phyloP scores from a whole-genome alignment of 371 early-diverging fungal genomes.

The Rhizopus stolonifer region DNA sequence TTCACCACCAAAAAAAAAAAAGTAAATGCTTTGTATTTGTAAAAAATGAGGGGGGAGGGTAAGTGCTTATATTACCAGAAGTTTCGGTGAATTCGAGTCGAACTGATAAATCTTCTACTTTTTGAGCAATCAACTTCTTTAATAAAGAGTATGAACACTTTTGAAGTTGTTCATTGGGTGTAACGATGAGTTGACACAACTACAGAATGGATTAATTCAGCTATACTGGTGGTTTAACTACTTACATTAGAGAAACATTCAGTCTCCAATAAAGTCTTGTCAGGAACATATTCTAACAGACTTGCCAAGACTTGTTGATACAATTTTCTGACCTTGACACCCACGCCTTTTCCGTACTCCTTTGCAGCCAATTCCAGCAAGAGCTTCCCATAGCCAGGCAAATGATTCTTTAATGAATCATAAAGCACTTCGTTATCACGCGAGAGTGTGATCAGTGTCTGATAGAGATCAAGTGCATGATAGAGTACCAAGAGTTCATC shows the following conservation, averaged over 20 bases:
- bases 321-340: conserved; percentile 13
- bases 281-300: conserved; percentile 32
- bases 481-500: conserved; percentile 23
- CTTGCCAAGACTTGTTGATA: conserved; percentile 37
- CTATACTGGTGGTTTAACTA: not conserved
- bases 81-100: conserved; percentile 46
- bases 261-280: conserved; percentile 24
- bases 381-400: conserved; percentile 8
- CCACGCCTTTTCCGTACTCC: conserved; percentile 8
- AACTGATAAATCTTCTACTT: conserved; percentile 47
- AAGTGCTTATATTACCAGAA: too few species aligned
- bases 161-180: conserved; percentile 39
- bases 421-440: conserved; percentile 15
- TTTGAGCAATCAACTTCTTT: conserved; percentile 36
- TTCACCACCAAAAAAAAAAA: not conserved
- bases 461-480: conserved; percentile 16
- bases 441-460: conserved; percentile 3
- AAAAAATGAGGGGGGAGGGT: not conserved
- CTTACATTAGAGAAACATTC: conserved; percentile 27
- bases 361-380: conserved; percentile 22
- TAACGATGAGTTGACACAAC: conserved; percentile 21
- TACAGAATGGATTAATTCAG: conserved; percentile 1
- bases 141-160: conserved; percentile 47
- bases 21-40: not conserved
- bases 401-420: conserved; percentile 7